These are phyloP conservation scores for Myxozyma geophila DNA, from an alignment of 805 yeast species.

Conservation along the genomic window DNA sequence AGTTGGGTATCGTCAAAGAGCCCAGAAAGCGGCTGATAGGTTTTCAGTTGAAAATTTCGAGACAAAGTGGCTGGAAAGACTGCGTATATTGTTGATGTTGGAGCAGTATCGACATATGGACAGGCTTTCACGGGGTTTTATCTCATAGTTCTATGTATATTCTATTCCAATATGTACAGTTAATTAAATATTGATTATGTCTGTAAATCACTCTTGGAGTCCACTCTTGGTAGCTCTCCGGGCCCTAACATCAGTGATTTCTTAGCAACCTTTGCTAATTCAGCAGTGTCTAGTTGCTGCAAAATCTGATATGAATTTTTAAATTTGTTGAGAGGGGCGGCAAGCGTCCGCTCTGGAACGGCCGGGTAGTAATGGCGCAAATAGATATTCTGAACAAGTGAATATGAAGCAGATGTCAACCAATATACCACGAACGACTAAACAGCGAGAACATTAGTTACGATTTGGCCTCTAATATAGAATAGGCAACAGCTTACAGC, in stretches of 20 bases:
- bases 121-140: slow-evolving; percentile 25
- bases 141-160: slow-evolving; percentile 3
- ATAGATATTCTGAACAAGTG: slow-evolving; percentile 73
- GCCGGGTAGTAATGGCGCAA: slow-evolving; percentile 48
- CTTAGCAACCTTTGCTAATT: not conserved
- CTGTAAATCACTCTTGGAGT: not conserved
- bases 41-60: slow-evolving; percentile 68
- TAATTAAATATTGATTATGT: not conserved
- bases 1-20: slow-evolving; percentile 53
- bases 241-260: not conserved
- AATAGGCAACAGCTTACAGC: slow-evolving; percentile 58
- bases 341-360: slow-evolving; percentile 17
- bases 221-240: not conserved
- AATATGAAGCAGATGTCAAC: slow-evolving; percentile 81
- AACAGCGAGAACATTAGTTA: not conserved
- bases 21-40: slow-evolving; percentile 48
- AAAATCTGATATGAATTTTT: slow-evolving; percentile 1
- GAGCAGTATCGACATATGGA: slow-evolving; percentile 28
- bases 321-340: slow-evolving; percentile 17
- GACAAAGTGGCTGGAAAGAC: slow-evolving; percentile 53
- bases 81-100: slow-evolving; percentile 27
- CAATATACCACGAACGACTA: slow-evolving; percentile 61
- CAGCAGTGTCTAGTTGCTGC: not conserved
- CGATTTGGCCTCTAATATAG: not conserved
- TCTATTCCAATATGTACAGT: not conserved